Percentiles rank a stretch among this genome's conserved stretches.
These are phyloP conservation scores for Daldinia childiae DNA, from an alignment of 495 filamentous ascomycete genomes.

Conservation along the genomic window DNA sequence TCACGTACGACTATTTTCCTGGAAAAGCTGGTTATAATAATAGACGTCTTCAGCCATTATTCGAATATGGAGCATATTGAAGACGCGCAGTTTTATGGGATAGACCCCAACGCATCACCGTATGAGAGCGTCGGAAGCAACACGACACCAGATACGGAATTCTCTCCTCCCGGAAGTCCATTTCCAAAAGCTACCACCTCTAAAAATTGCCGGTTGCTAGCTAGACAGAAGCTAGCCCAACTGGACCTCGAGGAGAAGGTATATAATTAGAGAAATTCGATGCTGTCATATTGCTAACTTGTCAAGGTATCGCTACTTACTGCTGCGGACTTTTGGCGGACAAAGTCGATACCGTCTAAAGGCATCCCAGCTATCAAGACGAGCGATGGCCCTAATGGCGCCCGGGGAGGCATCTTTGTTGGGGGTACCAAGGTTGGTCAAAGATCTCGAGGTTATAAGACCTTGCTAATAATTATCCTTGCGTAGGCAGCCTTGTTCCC, in stretches of 20 bases:
- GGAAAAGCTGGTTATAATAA: slow-evolving; percentile 5
- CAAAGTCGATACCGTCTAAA: slow-evolving; percentile 70
- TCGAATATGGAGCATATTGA: slow-evolving; percentile 42
- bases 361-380: slow-evolving; percentile 76
- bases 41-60: slow-evolving; percentile 2
- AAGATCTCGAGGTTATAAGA: neutral
- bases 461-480: slow-evolving; percentile 46
- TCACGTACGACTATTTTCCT: slow-evolving; percentile 18
- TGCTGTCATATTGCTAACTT: slow-evolving; percentile 38
- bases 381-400: slow-evolving; percentile 83
- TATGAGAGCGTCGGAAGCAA: slow-evolving; percentile 54
- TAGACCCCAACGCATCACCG: slow-evolving; percentile 53
- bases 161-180: slow-evolving; percentile 61
- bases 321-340: slow-evolving; percentile 83
- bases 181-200: slow-evolving; percentile 42
- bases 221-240: slow-evolving; percentile 54
- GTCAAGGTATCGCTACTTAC: slow-evolving; percentile 65
- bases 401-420: slow-evolving; percentile 74
- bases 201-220: slow-evolving; percentile 49
- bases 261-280: slow-evolving; percentile 6
- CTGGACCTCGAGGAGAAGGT: slow-evolving; percentile 67
- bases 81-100: slow-evolving; percentile 42
- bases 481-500: slow-evolving; percentile 75
- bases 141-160: slow-evolving; percentile 59
- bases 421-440: slow-evolving; percentile 67